These are phyloP conservation scores for Cyclocybe cylindracea DNA, from an alignment of 768 basidiomycete species.

Conservation along the genomic window DNA sequence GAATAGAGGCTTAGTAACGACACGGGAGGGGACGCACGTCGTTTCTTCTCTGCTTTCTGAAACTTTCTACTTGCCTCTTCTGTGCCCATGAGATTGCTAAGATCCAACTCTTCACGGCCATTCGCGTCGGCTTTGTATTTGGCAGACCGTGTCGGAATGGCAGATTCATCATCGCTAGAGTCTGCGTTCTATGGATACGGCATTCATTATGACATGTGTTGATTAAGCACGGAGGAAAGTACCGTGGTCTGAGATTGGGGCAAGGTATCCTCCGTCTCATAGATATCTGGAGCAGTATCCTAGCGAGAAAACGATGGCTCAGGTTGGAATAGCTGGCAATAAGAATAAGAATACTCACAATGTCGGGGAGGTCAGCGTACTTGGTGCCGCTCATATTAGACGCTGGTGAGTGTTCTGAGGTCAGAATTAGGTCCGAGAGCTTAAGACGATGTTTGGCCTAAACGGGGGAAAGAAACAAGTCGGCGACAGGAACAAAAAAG, in stretches of 20 bases:
- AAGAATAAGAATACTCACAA: constrained; percentile 51
- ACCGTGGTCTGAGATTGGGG: constrained; percentile 55
- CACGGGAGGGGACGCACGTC: constrained; percentile 37
- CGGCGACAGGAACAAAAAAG: constrained; percentile 23
- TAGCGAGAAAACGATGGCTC: constrained; percentile 27
- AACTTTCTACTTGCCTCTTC: constrained; percentile 75
- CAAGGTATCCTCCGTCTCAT: constrained; percentile 85
- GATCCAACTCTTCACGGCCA: constrained; percentile 69
- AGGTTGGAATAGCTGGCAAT: constrained; percentile 6
- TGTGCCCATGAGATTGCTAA: constrained; percentile 58
- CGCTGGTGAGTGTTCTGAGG: not conserved
- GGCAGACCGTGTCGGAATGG: constrained; percentile 36
- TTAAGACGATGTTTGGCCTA: not conserved
- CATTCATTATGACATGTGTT: constrained; percentile 2
- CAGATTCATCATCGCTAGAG: constrained; percentile 66
- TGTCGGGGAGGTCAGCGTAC: constrained; percentile 90
- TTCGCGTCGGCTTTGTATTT: constrained; percentile 38
- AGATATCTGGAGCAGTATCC: constrained; percentile 92
- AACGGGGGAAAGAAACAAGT: constrained; percentile 1
- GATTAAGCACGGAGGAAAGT: constrained; percentile 2
- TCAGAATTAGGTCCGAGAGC: not conserved
- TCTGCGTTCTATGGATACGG: constrained; percentile 51
- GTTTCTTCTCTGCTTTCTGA: constrained; percentile 66
- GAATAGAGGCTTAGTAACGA: not conserved
- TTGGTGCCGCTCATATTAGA: constrained; percentile 65